Evolutionary conservation across 495 filamentous ascomycete species (phyloP).

Genomic region (Poronia punctata): DNA sequence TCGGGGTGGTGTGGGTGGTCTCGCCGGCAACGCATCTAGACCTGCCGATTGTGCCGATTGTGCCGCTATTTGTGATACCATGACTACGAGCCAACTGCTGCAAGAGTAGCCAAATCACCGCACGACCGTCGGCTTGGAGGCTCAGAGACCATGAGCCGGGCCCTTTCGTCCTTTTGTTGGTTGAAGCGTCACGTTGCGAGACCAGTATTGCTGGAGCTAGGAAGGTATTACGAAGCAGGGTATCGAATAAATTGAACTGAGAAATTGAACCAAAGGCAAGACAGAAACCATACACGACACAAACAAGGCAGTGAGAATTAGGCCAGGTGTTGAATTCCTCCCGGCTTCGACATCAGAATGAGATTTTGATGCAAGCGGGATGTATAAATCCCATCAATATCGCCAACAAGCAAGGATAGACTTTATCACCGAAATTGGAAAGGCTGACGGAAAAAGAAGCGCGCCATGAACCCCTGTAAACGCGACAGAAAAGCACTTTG

Average conservation of each 20-base stretch:
- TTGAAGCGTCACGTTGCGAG: no score
- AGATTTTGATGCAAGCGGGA: not conserved
- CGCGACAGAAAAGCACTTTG: no score
- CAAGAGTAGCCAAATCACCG: conserved; percentile 11
- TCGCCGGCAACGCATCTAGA: conserved; percentile 37
- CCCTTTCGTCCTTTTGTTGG: not conserved
- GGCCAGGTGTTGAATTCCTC: not conserved
- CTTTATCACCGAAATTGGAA: not conserved
- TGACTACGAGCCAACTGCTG: conserved; percentile 31
- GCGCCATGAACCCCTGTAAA: conserved; percentile 8
- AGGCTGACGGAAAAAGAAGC: not conserved
- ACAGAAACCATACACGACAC: no score
- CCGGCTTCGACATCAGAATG: not conserved
- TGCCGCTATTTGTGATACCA: conserved; percentile 36
- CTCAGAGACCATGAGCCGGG: conserved; percentile 14
- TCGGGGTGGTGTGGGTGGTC: conserved; percentile 51
- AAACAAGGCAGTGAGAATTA: not conserved
- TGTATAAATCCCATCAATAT: no score
- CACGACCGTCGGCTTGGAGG: conserved; percentile 2
- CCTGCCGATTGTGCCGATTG: conserved; percentile 35
- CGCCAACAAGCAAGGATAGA: not conserved
- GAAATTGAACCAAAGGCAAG: conserved; percentile 2
- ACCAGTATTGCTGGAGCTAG: no score
- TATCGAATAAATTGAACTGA: no score
- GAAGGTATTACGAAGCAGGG: no score